Conservation (phyloP, 371 early-diverging fungal genomes). For the Mucor velutinosus region DNA sequence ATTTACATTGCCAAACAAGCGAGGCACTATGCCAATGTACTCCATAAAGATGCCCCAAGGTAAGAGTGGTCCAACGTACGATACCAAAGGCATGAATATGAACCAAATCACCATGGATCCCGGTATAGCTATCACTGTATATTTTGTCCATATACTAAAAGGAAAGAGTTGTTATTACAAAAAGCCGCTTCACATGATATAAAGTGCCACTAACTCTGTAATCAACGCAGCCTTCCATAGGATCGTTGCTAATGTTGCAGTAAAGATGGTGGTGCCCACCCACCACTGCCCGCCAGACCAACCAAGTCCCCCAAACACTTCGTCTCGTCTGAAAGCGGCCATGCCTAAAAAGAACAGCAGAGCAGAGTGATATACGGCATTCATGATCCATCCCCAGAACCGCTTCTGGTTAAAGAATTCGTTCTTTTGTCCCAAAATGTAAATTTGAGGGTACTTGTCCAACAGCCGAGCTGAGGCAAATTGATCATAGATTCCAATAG, state of each 20-base stretch:
- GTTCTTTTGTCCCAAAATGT: conserved; percentile 86
- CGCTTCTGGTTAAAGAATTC: conserved; percentile 89
- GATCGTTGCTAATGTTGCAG: conserved; percentile 74
- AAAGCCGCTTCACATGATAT: too few relatives aligned
- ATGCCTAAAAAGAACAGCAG: conserved; percentile 30
- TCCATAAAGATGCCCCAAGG: conserved; percentile 65
- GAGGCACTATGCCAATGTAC: conserved; percentile 70
- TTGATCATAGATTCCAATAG: conserved; percentile 93
- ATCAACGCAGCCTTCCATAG: conserved; percentile 78
- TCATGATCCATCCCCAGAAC: conserved; percentile 94
- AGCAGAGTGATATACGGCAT: conserved; percentile 89
- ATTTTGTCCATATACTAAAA: conserved; percentile 74
- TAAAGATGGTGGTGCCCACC: conserved; percentile 73
- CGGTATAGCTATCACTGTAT: conserved; percentile 72
- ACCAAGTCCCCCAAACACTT: conserved; percentile 43
- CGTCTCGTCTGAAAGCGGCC: conserved; percentile 27
- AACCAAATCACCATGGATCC: conserved; percentile 86
- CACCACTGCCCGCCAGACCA: conserved; percentile 70
- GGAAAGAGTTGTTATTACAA: neutral
- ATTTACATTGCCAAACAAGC: conserved; percentile 62
- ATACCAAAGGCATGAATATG: conserved; percentile 77
- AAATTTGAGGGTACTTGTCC: conserved; percentile 96
- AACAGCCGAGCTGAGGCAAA: conserved; percentile 87
- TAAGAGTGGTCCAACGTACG: conserved; percentile 66
- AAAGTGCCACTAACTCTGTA: conserved; percentile 52